Conservation (phyloP, 1,139 yeast species). For the Pichia sp. region DNA sequence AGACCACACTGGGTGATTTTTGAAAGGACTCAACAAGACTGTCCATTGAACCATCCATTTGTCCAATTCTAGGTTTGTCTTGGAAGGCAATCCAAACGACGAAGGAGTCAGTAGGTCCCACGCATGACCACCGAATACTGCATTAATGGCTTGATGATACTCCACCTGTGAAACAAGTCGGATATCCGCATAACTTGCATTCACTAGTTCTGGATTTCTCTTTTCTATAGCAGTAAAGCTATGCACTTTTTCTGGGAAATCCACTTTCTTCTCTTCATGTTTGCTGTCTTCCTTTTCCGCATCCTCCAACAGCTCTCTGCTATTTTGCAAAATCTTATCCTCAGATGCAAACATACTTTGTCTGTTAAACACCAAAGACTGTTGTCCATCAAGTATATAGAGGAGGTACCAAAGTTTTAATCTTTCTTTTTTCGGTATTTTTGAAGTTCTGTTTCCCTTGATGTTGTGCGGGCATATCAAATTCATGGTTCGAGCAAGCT, state of each 20-base stretch:
- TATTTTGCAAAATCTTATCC: conserved; percentile 42
- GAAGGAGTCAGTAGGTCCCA: conserved; percentile 61
- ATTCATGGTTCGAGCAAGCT: conserved; percentile 55
- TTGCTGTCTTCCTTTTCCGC: conserved; percentile 7
- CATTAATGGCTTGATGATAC: conserved; percentile 61
- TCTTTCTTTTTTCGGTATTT: conserved; percentile 40
- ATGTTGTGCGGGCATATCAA: conserved; percentile 32
- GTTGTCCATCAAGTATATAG: conserved; percentile 68
- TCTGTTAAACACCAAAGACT: conserved; percentile 56
- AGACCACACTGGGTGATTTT: conserved; percentile 61
- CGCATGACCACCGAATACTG: conserved; percentile 56
- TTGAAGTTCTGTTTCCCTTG: conserved; percentile 7
- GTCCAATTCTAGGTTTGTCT: conserved; percentile 61
- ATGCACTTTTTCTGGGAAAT: neutral
- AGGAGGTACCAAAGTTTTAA: conserved; percentile 63
- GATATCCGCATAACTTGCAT: conserved; percentile 43
- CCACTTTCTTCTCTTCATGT: neutral
- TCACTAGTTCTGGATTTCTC: neutral
- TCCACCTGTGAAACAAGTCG: conserved; percentile 69
- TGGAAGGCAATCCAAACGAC: conserved; percentile 63
- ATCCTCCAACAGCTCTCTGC: conserved; percentile 36
- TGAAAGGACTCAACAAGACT: conserved; percentile 56
- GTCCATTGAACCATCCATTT: conserved; percentile 85
- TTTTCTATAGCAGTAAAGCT: neutral
- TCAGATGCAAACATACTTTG: conserved; percentile 47